Evolutionary conservation across 768 basidiomycete species (phyloP).

Genomic region (Naematelia aurantialba): DNA sequence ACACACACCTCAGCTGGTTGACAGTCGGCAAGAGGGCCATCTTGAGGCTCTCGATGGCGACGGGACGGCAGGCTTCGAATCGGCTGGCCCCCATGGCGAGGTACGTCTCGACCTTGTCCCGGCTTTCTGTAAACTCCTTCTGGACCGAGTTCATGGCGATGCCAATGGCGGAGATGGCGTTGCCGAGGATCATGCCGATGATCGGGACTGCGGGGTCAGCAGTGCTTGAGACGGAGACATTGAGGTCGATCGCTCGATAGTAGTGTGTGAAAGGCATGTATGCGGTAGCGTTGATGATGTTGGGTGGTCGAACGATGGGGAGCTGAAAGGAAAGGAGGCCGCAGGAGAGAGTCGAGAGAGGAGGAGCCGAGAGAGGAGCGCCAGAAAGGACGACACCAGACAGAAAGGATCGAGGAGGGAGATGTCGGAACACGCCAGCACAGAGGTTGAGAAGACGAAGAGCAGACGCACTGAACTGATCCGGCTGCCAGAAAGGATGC

Average conservation of each 20-base stretch:
- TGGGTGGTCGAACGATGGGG: background rate
- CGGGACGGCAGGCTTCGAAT: conserved; percentile 75
- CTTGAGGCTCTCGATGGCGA: conserved; percentile 72
- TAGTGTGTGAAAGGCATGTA: no score
- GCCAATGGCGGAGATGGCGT: conserved; percentile 70
- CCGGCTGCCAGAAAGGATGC: conserved; percentile 76
- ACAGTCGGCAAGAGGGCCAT: conserved; percentile 75
- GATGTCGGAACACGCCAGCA: no score
- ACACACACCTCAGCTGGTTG: conserved; percentile 68
- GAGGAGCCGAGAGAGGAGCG: no score
- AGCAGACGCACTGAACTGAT: conserved; percentile 64
- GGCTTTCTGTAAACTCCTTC: conserved; percentile 73
- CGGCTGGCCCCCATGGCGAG: conserved; percentile 81
- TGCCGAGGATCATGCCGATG: conserved; percentile 80
- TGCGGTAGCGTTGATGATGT: no score
- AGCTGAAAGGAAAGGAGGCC: background rate
- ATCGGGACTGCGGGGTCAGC: conserved; percentile 65
- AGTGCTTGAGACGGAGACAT: no score
- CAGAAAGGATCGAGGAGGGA: no score
- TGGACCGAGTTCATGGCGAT: conserved; percentile 65
- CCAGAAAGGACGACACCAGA: no score
- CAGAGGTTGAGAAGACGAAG: no score
- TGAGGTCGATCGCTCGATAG: no score
- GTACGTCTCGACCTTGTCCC: conserved; percentile 79
- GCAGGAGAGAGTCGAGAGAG: background rate